phyloP scores from a whole-genome alignment of 345 rosid species.

The Arabidopsis thaliana region TAIR10.1 NC_003076.8:22996501-22997000 shows the following conservation, averaged over 20 bases:
- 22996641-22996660: too few relatives aligned
- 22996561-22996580: too few relatives aligned
- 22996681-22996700: neutral
- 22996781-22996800: neutral
- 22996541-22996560: too few relatives aligned
- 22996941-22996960: slow-evolving; percentile 7
- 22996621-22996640: too few relatives aligned
- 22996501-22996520: neutral
- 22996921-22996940: slow-evolving; percentile 10
- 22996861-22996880: slow-evolving; percentile 20
- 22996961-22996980: slow-evolving; percentile 20
- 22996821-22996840: slow-evolving; percentile 12
- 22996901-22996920: slow-evolving; percentile 1
- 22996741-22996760: neutral
- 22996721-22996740: slow-evolving; percentile 9
- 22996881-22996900: slow-evolving; percentile 30
- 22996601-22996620: too few relatives aligned
- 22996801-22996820: slow-evolving; percentile 15
- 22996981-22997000: neutral
- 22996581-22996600: too few relatives aligned
- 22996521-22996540: neutral
- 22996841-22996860: slow-evolving; percentile 10
- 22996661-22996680: neutral
- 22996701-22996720: neutral
- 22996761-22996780: slow-evolving; percentile 13